Evolutionary conservation across 345 rosid species (phyloP).

Genomic region (Pistacia vera): DNA sequence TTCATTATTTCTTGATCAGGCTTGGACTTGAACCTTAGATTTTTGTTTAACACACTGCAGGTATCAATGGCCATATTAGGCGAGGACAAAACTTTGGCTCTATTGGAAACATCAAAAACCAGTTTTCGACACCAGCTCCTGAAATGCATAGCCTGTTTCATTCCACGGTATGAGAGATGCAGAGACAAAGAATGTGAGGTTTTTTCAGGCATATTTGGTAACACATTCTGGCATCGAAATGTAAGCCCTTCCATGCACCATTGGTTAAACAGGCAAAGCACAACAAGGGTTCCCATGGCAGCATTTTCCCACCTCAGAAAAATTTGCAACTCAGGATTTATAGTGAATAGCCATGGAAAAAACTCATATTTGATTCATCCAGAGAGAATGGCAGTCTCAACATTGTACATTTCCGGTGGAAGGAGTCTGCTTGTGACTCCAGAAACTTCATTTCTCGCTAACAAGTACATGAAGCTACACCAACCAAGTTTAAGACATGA

Average conservation of each 20-base stretch:
- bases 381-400: conserved; percentile 41
- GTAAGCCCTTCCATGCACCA: conserved; percentile 35
- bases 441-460: conserved; percentile 44
- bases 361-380: conserved; percentile 40
- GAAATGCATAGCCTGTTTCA: conserved; percentile 28
- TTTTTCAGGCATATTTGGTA: conserved; percentile 49
- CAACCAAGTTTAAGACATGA: conserved; percentile 46
- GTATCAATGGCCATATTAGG: conserved; percentile 43
- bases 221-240: conserved; percentile 48
- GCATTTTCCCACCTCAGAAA: conserved; percentile 46
- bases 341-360: conserved; percentile 38
- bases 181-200: conserved; percentile 40
- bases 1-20: not conserved
- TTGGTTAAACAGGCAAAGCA: conserved; percentile 35
- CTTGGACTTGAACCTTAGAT: not conserved
- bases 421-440: conserved; percentile 41
- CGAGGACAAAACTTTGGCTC: conserved; percentile 26
- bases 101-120: conserved; percentile 27
- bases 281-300: conserved; percentile 41
- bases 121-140: conserved; percentile 29
- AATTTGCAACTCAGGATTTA: conserved; percentile 43
- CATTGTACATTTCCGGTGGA: conserved; percentile 43
- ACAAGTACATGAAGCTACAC: conserved; percentile 48
- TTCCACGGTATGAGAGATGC: conserved; percentile 46
- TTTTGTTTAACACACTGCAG: conserved; percentile 23